A percentile compares a stretch with the other conserved stretches of the same genome.
Conservation (phyloP, 2,329 filamentous ascomycete genomes). For the Ophiocordyceps australis region DNA sequence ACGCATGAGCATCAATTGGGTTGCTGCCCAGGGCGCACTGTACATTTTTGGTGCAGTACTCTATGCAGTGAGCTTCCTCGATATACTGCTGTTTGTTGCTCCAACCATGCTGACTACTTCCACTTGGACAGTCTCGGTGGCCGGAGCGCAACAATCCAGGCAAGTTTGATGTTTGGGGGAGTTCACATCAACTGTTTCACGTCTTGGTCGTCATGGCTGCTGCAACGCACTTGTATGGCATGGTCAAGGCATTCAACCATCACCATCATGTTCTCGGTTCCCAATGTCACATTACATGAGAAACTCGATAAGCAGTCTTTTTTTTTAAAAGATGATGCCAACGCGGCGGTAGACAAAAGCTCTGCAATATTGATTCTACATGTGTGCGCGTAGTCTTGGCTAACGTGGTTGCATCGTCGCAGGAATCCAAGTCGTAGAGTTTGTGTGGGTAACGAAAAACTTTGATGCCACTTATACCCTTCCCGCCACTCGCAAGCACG, state of each 20-base stretch:
- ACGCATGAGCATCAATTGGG: slow-evolving; percentile 65
- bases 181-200: slow-evolving; percentile 94
- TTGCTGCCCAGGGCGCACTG: slow-evolving; percentile 60
- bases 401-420: too few species aligned
- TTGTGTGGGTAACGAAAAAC: too few species aligned
- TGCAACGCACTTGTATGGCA: slow-evolving; percentile 59
- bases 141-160: slow-evolving; percentile 70
- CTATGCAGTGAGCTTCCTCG: slow-evolving; percentile 49
- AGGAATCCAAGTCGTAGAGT: too few species aligned
- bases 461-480: too few species aligned
- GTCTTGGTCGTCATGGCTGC: slow-evolving; percentile 73
- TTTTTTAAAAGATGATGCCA: too few species aligned
- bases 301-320: too few species aligned
- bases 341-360: too few species aligned
- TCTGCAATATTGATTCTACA: too few species aligned
- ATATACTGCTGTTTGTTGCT: neutral
- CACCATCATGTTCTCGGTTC: slow-evolving; percentile 46
- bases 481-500: too few species aligned
- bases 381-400: too few species aligned
- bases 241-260: slow-evolving; percentile 74
- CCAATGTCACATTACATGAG: slow-evolving; percentile 19
- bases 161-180: slow-evolving; percentile 76
- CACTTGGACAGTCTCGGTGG: slow-evolving; percentile 40
- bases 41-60: slow-evolving; percentile 76
- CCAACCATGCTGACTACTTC: neutral